A percentile compares a stretch with the other conserved stretches of the same genome.
Conservation (phyloP, 768 basidiomycete genomes). For the Lentinula boryana region DNA sequence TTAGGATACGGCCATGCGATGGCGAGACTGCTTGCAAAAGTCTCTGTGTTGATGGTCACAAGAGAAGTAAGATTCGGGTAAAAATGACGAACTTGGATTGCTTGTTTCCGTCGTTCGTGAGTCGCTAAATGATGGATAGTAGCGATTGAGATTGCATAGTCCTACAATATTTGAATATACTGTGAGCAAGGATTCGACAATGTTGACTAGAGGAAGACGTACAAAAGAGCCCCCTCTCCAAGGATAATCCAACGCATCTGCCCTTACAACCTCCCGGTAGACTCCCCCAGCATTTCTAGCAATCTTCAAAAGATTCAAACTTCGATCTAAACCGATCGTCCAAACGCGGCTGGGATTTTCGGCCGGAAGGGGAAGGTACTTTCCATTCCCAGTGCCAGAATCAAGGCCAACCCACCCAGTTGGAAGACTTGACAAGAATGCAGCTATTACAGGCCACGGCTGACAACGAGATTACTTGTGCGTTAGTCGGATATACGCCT, state of each 20-base stretch:
- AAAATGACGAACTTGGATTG: constrained; percentile 56
- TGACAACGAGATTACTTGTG: constrained; percentile 19
- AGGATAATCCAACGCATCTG: constrained; percentile 63
- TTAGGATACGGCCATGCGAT: constrained; percentile 68
- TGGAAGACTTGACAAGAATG: constrained; percentile 66
- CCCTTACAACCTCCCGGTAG: constrained; percentile 70
- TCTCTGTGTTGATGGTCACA: constrained; percentile 30
- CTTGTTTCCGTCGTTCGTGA: constrained; percentile 57
- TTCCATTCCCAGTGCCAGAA: constrained; percentile 95
- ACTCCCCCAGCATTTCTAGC: constrained; percentile 58
- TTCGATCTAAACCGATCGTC: constrained; percentile 84
- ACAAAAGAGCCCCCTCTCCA: constrained; percentile 86
- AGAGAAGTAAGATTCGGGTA: neutral
- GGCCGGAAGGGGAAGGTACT: constrained; percentile 78
- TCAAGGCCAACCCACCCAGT: constrained; percentile 86
- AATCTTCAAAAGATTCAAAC: constrained; percentile 69
- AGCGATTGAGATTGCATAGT: constrained; percentile 95
- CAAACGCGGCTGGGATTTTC: constrained; percentile 55
- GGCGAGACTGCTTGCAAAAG: constrained; percentile 63
- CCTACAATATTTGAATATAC: constrained; percentile 37
- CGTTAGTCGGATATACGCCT: neutral
- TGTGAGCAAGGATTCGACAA: neutral
- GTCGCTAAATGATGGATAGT: constrained; percentile 96
- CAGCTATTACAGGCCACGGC: constrained; percentile 87
- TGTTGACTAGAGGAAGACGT: constrained; percentile 23